Conservation (phyloP, 2,329 filamentous ascomycete genomes). For the Trichoderma sp. region DNA sequence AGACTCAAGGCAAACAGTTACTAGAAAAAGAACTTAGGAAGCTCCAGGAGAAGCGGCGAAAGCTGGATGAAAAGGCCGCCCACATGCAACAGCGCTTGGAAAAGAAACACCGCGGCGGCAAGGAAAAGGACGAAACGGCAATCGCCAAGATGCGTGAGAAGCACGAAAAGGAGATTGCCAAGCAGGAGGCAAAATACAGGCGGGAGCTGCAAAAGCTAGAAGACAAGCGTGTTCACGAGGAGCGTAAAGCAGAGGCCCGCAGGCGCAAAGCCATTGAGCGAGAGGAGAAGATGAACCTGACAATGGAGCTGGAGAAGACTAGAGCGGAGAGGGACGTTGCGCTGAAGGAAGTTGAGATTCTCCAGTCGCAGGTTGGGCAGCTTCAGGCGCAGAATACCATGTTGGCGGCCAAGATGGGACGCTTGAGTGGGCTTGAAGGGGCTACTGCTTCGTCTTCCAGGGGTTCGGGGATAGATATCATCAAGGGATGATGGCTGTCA, state of each 20-base stretch:
- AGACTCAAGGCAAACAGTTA: slow-evolving; percentile 36
- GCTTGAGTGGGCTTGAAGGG: slow-evolving; percentile 44
- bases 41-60: slow-evolving; percentile 62
- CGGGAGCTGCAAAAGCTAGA: slow-evolving; percentile 68
- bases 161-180: slow-evolving; percentile 65
- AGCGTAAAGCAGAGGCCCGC: slow-evolving; percentile 60
- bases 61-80: slow-evolving; percentile 66
- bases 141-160: slow-evolving; percentile 64
- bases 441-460: slow-evolving; percentile 46
- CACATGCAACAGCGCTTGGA: slow-evolving; percentile 55
- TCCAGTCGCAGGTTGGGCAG: slow-evolving; percentile 60
- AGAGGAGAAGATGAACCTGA: slow-evolving; percentile 55
- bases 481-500: slow-evolving; percentile 7
- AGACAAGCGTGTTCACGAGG: slow-evolving; percentile 64
- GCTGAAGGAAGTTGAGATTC: slow-evolving; percentile 55
- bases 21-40: slow-evolving; percentile 67
- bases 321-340: slow-evolving; percentile 58
- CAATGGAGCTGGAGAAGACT: slow-evolving; percentile 57
- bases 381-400: slow-evolving; percentile 64
- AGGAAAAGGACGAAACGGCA: slow-evolving; percentile 54
- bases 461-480: slow-evolving; percentile 18
- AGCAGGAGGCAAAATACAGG: slow-evolving; percentile 68
- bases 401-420: slow-evolving; percentile 60
- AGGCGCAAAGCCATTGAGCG: slow-evolving; percentile 56
- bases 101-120: slow-evolving; percentile 51